Evolutionary conservation across 257 asterid genomes (phyloP), one percentile per base, ranked within the genome.

Genomic region (Hygrophila difformis): DNA sequence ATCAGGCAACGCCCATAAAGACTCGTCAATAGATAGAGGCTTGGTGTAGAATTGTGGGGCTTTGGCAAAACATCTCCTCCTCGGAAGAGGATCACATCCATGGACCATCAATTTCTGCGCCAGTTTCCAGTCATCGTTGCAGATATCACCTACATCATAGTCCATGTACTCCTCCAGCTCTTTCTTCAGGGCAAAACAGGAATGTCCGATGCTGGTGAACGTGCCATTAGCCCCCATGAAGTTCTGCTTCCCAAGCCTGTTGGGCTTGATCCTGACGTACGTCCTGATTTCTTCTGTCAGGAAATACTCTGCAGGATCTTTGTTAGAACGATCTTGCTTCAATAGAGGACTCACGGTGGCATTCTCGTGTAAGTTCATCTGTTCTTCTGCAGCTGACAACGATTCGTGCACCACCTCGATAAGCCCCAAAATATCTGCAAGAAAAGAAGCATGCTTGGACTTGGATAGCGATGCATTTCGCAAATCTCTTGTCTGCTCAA

Each of bases 21-120:
- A 70, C 56, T 75, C 78, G 34, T 63, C 46, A 1, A 62, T 47
- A 0, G 88, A 76, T 1, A 47, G 66, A 1, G 82, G 88, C 17
- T 50, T 42, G 1, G 64, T 44, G 47, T 81, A 81, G n/a, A 70
- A 42, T 33, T 58, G 69, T 26, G 85, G 93, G 6, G 78, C 82
- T 18, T 54, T 62, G 0, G 88, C 22, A 12, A 60, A 64, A 49
- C 93, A 77, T 8, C 93, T 55, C 44, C 84, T 51, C 28, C 88
- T 63, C 7, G 82, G 88, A n/a, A 77, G 48, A 0, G 93, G 93
- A 62, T 81, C 88, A 38, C 93, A 81, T 6, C 88, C 93, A 20
- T 67, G 79, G 11, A 81, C 72, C 74, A 75, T 63, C 37, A 77
- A 29, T 5, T 62, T 72, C 29, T 81, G 88, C 0, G 76, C 93